Base-by-base conservation (phyloP, 2,329 filamentous ascomycete species). In the Domatiomyces catenatus region DNA sequence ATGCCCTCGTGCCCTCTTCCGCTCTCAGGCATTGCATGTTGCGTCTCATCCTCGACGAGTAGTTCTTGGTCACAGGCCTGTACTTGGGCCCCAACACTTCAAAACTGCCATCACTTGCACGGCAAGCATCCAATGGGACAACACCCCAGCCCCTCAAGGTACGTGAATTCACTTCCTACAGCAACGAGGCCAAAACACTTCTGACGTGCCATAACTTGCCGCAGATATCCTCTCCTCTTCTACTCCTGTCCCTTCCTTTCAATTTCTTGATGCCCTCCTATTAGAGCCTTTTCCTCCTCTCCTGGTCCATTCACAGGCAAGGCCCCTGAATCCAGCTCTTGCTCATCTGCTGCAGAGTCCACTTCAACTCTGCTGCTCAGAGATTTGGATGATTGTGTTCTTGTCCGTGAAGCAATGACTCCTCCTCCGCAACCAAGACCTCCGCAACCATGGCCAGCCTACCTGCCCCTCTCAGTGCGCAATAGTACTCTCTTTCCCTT, bases 391-490 rank as follows among this genome's bases (percentile, higher is more conserved):
- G 32, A 39, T 15, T 12, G 32, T 15, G 32, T 39, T 39, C 32
- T 15, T 39, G 32, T 12, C 5, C 7, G 15, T 39, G 32, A 39
- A 39, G 32, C 7, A 8, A 39, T 39, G 32, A 39, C 32, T 39
- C 15, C 32, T 15, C 32, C 32, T 39, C 32, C 15, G 32, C 32
- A 8, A 15, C 32, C 32, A 15, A 39, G 32, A 15, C 32, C 5
- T 12, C 15, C 32, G 5, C 15, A 39, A 39, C 15, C 32, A 15
- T 12, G 2, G 32, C 10, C 32, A 15, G 10, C 10, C 32, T 39
- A 15, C 15, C 32, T 44, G 28, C 54, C 54, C 39, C 52, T 58
- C 44, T 56, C 57, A 32, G 48, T 59, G 46, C 50, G 52, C 39
- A 54, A 45, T 18, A 50, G 51, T 28, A 44, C 51, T 6, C 47